Evolutionary conservation across 2,329 filamentous ascomycete species (phyloP).

Genomic region (Coniochaeta sp.): DNA sequence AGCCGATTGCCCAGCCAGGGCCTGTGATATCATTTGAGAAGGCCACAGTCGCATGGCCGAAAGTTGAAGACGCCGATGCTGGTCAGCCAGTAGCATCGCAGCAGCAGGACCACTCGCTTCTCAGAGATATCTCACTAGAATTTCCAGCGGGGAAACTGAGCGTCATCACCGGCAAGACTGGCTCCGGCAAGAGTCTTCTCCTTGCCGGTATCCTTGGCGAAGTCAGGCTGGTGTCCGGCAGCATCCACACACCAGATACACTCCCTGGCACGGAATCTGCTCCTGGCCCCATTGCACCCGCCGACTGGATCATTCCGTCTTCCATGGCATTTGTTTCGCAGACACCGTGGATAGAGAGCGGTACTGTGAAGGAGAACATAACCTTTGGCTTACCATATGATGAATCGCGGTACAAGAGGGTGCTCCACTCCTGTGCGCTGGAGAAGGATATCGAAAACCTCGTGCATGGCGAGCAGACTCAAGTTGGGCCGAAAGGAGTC

Average conservation of each 20-base stretch:
- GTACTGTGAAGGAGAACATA: conserved; percentile 36
- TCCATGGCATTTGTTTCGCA: conserved; percentile 37
- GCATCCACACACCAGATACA: conserved; percentile 16
- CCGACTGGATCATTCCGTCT: conserved; percentile 25
- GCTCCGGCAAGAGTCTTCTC: conserved; percentile 30
- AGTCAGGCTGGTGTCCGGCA: conserved; percentile 26
- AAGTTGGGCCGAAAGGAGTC: conserved; percentile 33
- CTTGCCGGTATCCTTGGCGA: conserved; percentile 30
- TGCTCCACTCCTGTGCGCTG: conserved; percentile 37
- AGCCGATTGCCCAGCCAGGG: conserved; percentile 15
- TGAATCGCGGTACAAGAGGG: conserved; percentile 31
- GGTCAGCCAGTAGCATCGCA: neutral
- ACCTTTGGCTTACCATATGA: conserved; percentile 32
- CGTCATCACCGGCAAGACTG: conserved; percentile 29
- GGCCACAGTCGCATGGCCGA: conserved; percentile 25
- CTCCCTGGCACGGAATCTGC: conserved; percentile 15
- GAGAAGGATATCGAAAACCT: conserved; percentile 33
- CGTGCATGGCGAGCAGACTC: conserved; percentile 32
- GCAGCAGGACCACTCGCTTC: conserved; percentile 19
- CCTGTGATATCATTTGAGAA: conserved; percentile 19
- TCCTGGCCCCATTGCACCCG: conserved; percentile 12
- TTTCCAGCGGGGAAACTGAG: conserved; percentile 26
- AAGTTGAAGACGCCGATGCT: conserved; percentile 17
- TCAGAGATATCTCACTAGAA: conserved; percentile 21
- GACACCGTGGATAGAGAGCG: conserved; percentile 38